These are phyloP conservation scores for Pythium graminicola DNA, from an alignment of 352 stramenopile genomes.

Conservation along the genomic window DNA sequence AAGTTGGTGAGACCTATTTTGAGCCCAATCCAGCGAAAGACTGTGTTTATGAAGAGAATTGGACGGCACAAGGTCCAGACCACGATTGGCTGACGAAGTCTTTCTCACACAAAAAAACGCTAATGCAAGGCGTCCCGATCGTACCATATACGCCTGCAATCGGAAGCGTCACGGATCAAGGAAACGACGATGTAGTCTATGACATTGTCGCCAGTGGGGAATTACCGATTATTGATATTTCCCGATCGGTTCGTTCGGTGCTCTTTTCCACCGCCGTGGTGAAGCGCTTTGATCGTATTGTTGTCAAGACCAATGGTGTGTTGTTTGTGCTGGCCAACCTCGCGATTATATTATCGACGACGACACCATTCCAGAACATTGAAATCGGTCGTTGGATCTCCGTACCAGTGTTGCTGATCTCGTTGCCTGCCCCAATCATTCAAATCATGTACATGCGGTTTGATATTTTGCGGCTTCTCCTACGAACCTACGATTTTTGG, in stretches of 20 bases:
- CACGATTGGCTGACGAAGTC: too few relatives aligned
- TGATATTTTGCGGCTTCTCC: conserved; percentile 17
- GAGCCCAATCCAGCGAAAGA: too few relatives aligned
- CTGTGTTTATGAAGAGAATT: too few relatives aligned
- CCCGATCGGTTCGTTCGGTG: conserved; percentile 9
- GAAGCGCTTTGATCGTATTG: conserved; percentile 3
- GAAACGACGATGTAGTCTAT: conserved; percentile 9
- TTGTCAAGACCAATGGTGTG: neutral
- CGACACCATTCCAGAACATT: neutral
- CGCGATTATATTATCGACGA: neutral
- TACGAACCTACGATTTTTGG: conserved; percentile 30
- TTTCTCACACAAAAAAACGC: too few relatives aligned
- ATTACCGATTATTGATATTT: conserved; percentile 14
- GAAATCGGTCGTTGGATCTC: conserved; percentile 5
- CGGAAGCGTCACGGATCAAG: too few relatives aligned
- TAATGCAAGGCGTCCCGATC: too few relatives aligned
- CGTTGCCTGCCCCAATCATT: neutral
- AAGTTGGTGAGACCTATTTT: too few relatives aligned
- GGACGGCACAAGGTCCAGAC: too few relatives aligned
- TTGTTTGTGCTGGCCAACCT: neutral
- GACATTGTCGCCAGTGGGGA: conserved; percentile 9
- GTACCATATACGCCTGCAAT: too few relatives aligned
- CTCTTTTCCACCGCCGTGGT: neutral
- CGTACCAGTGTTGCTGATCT: neutral
- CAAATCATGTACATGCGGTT: conserved; percentile 13